phyloP scores from a whole-genome alignment of 805 yeast genomes.

The Saccharomyces paradoxus region DNA sequence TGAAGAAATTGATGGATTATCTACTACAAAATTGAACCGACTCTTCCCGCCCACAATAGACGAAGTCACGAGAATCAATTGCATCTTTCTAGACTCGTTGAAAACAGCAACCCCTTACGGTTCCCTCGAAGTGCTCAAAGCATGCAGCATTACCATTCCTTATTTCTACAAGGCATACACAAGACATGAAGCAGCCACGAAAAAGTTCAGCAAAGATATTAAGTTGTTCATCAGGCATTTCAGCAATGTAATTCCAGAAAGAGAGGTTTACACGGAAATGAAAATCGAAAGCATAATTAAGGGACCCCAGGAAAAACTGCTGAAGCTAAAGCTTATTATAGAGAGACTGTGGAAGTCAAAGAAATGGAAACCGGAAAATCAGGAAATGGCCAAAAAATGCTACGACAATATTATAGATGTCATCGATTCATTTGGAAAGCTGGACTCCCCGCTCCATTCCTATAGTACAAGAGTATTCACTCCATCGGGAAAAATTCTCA shows the following conservation, averaged over 20 bases:
- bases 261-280: constrained; percentile 38
- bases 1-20: constrained; percentile 42
- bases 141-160: constrained; percentile 76
- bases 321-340: constrained; percentile 61
- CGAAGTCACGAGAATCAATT: constrained; percentile 83
- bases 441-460: constrained; percentile 34
- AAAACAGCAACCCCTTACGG: constrained; percentile 62
- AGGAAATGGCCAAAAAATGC: constrained; percentile 30
- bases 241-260: constrained; percentile 18
- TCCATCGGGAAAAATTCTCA: constrained; percentile 80
- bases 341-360: constrained; percentile 49
- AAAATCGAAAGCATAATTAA: constrained; percentile 54
- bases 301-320: constrained; percentile 58
- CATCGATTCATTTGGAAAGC: constrained; percentile 74
- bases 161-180: constrained; percentile 88
- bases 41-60: constrained; percentile 93
- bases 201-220: constrained; percentile 45
- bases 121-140: constrained; percentile 65
- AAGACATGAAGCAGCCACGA: constrained; percentile 89
- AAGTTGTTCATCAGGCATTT: constrained; percentile 37
- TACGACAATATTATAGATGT: constrained; percentile 52
- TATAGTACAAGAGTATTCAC: constrained; percentile 69
- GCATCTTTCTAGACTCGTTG: constrained; percentile 71
- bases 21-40: constrained; percentile 61
- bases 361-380: constrained; percentile 34